Base-by-base conservation (phyloP, 176 grass and related monocot genomes). In the Chloris gayana region DNA sequence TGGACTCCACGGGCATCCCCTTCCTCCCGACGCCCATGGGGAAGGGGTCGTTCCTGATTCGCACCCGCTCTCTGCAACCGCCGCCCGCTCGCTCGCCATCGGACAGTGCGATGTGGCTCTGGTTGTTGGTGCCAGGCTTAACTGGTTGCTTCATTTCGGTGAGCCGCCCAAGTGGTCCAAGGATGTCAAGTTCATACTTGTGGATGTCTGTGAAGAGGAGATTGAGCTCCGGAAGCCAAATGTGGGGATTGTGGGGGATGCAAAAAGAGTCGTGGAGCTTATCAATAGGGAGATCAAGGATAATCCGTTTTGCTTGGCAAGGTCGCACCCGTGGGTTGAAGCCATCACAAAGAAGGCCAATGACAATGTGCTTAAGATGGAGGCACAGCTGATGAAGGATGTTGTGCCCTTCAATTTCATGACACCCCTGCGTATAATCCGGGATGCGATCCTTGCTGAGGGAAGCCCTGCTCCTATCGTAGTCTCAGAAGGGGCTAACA, bases 1-100 rank as follows among this genome's bases (percentile, higher is more conserved):
- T 98, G 25, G 95, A 98, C 57, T 88, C 85, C 13, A 91, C 90
- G 24, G 88, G 95, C 60, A 93, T 95, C 71, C 92, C 92, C 17
- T 95, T 98, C 71, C 92, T 98, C 44, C 90, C 95, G 7, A 98
- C 95, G 12, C 92, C 95, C 27, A 98, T 98, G 95, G 95, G 95
- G 17, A 98, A 98, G 46, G 95, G 33, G 73, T 98, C 62, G 69
- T 98, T 67, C 88, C 92, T 7, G 95, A 98, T 68, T 27, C 79
- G 1, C 95, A 98, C 54, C 90, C 85, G 14, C 92, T 98, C 7
- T 93, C 95, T 2, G 90, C 95, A 53, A 93, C 95, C 0, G 95
- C 95, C 0, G 92, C 92, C 14, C 82, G 95, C 4, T 95, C 88
- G 10, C 88, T 98, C 32, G 95, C 95, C 54, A 91, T 98, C 2